Evolutionary conservation across 2,329 filamentous ascomycete genomes (phyloP), one percentile per base, ranked within the genome.

Genomic region (Penicillium sp.): DNA sequence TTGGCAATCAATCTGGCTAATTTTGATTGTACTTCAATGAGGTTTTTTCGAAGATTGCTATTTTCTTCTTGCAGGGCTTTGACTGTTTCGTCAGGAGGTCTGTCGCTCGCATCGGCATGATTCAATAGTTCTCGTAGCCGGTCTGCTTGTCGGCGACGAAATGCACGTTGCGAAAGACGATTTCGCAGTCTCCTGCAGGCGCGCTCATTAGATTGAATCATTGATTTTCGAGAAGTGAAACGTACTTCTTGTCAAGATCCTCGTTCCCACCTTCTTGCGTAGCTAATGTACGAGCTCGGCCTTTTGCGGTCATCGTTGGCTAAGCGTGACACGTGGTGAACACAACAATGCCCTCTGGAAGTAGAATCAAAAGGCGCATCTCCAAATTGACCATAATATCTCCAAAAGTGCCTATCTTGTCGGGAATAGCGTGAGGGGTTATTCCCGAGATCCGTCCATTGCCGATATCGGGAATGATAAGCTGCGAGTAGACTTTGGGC

Each of bases 71-170:
- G 49, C 7, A 54, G 36, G 18, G 28, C 43, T 13, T 31, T 33
- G 39, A 54, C 48, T 5, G 42, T 43, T 42, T 51, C 52, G 43
- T 54, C 45, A 8, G 46, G 33, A 2, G 52, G 49, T 16, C 28
- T 46, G n/a, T 46, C 29, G 10, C 28, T 51, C 29, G 49, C 26
- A 23, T 41, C 31, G 18, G 48, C 49, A 15, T 34, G 48, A 28
- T 51, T 42, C 28, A 42, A 45, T 3, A 54, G 42, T 23, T 51
- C 45, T 33, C 45, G 41, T 28, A 54, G 28, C 16, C 36, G 48
- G 23, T 51, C 49, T 16, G 48, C 48, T n/a, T 54, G 52, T 29
- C 52, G 41, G 29, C 45, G 48, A 4, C 52, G 52, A 39, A 51
- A 54, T 2, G 49, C 52, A 12, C 48, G 45, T 15, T 54, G 52